Base-by-base conservation (phyloP, 441 rosid genomes). In the Arabidopsis hybrid region DNA sequence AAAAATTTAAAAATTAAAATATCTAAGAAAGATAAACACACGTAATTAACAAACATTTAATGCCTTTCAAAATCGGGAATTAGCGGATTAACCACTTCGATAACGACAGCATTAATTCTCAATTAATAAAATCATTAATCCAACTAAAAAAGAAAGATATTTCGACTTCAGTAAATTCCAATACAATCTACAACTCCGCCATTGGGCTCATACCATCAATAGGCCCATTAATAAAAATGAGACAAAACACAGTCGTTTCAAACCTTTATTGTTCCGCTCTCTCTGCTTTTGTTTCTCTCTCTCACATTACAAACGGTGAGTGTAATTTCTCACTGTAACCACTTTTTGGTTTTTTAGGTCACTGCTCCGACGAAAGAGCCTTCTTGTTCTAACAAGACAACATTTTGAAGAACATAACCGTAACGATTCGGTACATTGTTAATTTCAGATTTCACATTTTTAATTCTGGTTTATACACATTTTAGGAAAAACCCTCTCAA, bases 251-350 rank as follows among this genome's bases (percentile, higher is more conserved):
- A 55, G 7, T 71, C 76, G 75, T 76, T 58, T 57, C 2, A 4
- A 4, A 0, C 29, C 8, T 21, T 21, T 3, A 39, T 29, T 8
- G 61, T 67, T 49, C 39, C 49, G 4, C 18, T 50, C 35, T 50
- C 50, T 61, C 32, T 40, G 14, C 0, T 45, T 12, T 13, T 9
- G 18, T 51, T 8, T 42, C 69, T 50, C 63, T 76, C 71, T 47
- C 75, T 29, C 67, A 63, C 79, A 36, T 34, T 67, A 52, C 69
- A 60, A 52, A 60, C 78, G 71, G 75, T 69, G 79, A 36, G 74
- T 57, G 71, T 76, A 14, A 43, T 16, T 76, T 57, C 67, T 57
- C 36, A 57, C 75, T 69, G 65, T 75, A 55, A 69, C 79, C 56
- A 70, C 79, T 69, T 65, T 72, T 64, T 40, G 4, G 17, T 31